Evolutionary conservation across 176 grass and related monocot species (phyloP).

Genomic region (Pharus latifolius): DNA sequence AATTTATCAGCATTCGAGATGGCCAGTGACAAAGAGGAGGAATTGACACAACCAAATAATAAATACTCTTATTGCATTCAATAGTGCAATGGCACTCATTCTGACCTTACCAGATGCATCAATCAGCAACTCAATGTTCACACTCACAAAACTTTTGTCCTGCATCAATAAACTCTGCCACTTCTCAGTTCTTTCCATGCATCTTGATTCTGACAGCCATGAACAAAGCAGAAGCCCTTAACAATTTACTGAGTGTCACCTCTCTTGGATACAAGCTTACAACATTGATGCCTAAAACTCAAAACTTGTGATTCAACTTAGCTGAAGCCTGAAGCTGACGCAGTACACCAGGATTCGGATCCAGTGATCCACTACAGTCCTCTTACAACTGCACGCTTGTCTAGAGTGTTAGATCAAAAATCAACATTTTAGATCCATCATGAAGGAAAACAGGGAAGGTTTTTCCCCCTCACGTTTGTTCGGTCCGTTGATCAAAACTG

Average conservation of each 20-base stretch:
- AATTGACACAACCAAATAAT: not conserved
- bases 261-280: not conserved
- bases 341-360: too few species aligned
- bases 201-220: not conserved
- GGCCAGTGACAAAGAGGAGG: not conserved
- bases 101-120: not conserved
- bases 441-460: too few species aligned
- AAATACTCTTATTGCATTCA: not conserved
- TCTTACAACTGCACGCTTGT: too few species aligned
- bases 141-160: not conserved
- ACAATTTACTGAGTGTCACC: not conserved
- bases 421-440: too few species aligned
- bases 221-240: too few species aligned
- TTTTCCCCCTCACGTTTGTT: too few species aligned
- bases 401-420: too few species aligned
- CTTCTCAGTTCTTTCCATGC: too few species aligned
- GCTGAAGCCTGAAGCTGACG: too few species aligned
- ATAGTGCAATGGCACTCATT: not conserved
- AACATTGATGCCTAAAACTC: not conserved
- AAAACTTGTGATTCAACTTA: too few species aligned
- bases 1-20: not conserved
- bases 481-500: too few species aligned
- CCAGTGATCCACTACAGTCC: too few species aligned
- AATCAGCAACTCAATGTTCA: not conserved
- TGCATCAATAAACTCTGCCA: not conserved